phyloP scores from a whole-genome alignment of 2,329 filamentous ascomycete species.

The Aschersonia sp. region DNA sequence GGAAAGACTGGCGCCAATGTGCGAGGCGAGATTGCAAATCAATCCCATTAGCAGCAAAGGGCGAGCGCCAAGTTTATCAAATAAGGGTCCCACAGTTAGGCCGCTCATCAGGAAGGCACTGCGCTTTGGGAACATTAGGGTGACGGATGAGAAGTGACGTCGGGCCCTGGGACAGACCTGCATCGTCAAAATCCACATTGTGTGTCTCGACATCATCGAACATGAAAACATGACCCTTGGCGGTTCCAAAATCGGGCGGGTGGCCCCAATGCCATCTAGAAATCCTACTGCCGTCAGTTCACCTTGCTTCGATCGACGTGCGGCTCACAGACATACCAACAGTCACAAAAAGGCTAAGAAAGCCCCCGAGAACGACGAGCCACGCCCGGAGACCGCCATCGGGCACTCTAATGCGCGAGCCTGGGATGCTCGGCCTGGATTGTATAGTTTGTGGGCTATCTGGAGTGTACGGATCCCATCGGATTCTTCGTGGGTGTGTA shows the following conservation, averaged over 20 bases:
- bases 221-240: no score
- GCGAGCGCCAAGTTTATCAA: conserved; percentile 23
- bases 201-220: no score
- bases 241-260: no score
- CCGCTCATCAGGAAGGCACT: conserved; percentile 25
- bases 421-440: neutral
- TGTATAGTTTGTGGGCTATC: neutral
- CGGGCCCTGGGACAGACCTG: no score
- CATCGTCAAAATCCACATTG: no score
- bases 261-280: no score
- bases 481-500: neutral
- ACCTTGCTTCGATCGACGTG: neutral
- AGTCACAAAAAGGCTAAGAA: conserved; percentile 12
- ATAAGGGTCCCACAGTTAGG: conserved; percentile 21
- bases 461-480: neutral
- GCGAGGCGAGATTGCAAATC: conserved; percentile 19
- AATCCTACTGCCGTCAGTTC: no score
- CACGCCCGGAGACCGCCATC: conserved; percentile 15
- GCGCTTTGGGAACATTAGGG: conserved; percentile 8
- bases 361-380: conserved; percentile 17
- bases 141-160: no score
- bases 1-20: conserved; percentile 18
- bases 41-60: conserved; percentile 19
- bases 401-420: conserved; percentile 4
- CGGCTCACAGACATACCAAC: conserved; percentile 10